Conservation (phyloP, 2,329 filamentous ascomycete genomes). For the Boeremia exigua region DNA sequence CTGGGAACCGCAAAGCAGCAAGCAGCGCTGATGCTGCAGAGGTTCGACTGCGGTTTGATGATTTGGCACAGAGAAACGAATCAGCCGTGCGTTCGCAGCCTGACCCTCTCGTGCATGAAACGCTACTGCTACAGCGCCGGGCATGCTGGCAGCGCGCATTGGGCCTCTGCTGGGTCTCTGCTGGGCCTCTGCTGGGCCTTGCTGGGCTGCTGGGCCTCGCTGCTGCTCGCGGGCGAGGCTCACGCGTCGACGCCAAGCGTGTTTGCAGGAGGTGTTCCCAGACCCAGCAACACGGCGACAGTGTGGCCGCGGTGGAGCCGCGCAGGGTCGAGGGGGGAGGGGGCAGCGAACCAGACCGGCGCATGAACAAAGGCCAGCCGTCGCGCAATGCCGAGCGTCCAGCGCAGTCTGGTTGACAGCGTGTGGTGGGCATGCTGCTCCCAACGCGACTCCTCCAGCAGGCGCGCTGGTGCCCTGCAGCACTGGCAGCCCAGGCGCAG, state of each 20-base stretch:
- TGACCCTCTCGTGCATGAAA: constrained; percentile 40
- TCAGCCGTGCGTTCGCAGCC: constrained; percentile 28
- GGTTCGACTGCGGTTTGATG: constrained; percentile 42
- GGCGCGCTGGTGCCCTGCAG: constrained; percentile 41
- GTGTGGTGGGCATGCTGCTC: constrained; percentile 9
- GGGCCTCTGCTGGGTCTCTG: neutral
- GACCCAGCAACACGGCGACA: constrained; percentile 26
- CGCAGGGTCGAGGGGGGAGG: constrained; percentile 14
- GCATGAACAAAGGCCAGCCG: neutral
- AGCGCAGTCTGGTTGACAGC: constrained; percentile 7
- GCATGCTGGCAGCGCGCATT: neutral
- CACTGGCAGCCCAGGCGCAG: constrained; percentile 40
- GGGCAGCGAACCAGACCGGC: constrained; percentile 3
- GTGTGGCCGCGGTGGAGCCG: constrained; percentile 33
- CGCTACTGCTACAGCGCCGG: constrained; percentile 37
- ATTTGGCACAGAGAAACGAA: constrained; percentile 38
- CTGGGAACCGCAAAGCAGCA: neutral
- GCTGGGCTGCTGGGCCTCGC: neutral
- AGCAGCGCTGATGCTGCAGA: constrained; percentile 28
- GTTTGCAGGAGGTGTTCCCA: constrained; percentile 22
- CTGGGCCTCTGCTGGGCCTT: neutral
- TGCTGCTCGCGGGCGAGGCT: constrained; percentile 6
- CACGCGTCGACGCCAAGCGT: constrained; percentile 14
- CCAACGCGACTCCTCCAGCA: constrained; percentile 6
- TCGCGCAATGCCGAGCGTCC: neutral